Conservation (phyloP, 225 moss, liverwort and hornwort species). For the Straminergon stramineum region DNA sequence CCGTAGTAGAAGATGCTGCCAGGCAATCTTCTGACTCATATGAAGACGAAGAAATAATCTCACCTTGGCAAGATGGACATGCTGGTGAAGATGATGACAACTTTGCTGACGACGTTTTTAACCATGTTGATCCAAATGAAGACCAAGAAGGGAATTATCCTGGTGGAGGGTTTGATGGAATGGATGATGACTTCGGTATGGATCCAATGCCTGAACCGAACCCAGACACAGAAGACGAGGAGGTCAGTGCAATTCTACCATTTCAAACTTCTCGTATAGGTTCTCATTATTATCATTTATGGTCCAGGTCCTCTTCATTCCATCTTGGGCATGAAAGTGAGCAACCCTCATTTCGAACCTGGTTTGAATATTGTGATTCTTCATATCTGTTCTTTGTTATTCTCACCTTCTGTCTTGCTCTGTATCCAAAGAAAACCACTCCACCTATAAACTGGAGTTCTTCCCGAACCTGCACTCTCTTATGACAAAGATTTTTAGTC, state of each 20-base stretch:
- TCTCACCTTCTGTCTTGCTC: background rate
- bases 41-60: slow-evolving; percentile 36
- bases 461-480: background rate
- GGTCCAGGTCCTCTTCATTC: background rate
- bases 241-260: slow-evolving; percentile 24
- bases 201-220: slow-evolving; percentile 32
- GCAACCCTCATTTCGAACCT: background rate
- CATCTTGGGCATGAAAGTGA: background rate
- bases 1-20: slow-evolving; percentile 51
- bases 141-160: slow-evolving; percentile 36
- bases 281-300: background rate
- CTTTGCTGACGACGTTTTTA: slow-evolving; percentile 43
- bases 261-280: background rate
- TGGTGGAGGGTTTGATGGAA: slow-evolving; percentile 31
- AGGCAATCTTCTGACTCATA: slow-evolving; percentile 32
- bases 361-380: background rate
- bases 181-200: slow-evolving; percentile 35
- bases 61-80: slow-evolving; percentile 51
- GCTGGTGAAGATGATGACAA: slow-evolving; percentile 43
- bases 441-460: background rate
- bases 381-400: background rate
- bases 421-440: background rate
- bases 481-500: background rate
- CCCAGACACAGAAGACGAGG: slow-evolving; percentile 40
- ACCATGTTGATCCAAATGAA: slow-evolving; percentile 24